These are phyloP conservation scores for Trichosanthes truncata DNA, from an alignment of 306 rosid genomes.

Conservation along the genomic window DNA sequence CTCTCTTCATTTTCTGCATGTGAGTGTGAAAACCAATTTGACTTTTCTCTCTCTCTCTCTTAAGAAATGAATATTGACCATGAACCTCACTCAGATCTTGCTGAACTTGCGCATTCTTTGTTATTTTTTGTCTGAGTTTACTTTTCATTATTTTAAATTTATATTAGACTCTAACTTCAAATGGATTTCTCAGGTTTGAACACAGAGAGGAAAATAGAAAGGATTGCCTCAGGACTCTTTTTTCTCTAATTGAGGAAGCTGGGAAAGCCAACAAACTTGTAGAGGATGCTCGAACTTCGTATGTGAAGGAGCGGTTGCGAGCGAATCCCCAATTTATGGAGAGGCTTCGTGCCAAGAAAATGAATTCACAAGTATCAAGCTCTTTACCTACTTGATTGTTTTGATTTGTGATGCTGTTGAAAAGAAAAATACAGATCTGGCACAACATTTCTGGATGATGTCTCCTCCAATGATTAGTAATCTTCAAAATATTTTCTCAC, in stretches of 20 bases:
- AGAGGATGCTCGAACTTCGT: slow-evolving; percentile 60
- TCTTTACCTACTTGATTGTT: slow-evolving; percentile 31
- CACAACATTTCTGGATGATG: background rate
- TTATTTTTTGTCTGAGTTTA: background rate
- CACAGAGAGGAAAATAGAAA: slow-evolving; percentile 95
- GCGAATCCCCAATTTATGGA: slow-evolving; percentile 77
- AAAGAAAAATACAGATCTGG: background rate
- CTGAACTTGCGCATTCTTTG: background rate
- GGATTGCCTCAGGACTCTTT: slow-evolving; percentile 88
- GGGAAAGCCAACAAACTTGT: slow-evolving; percentile 82
- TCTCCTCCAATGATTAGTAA: slow-evolving; percentile 1
- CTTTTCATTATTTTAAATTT: background rate
- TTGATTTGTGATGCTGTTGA: background rate
- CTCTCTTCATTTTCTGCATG: background rate
- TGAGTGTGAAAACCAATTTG: background rate
- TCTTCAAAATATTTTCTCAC: background rate
- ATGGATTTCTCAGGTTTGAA: slow-evolving; percentile 44
- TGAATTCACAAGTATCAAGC: slow-evolving; percentile 32
- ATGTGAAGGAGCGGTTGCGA: slow-evolving; percentile 66
- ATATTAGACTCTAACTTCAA: background rate
- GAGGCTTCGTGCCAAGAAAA: slow-evolving; percentile 57
- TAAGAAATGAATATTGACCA: background rate
- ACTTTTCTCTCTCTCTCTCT: background rate
- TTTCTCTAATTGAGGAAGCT: slow-evolving; percentile 82
- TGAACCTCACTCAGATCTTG: background rate